Evolutionary conservation across 345 rosid species (phyloP), one percentile per base, ranked within the genome.

Genomic region (Brassica rapa): DNA sequence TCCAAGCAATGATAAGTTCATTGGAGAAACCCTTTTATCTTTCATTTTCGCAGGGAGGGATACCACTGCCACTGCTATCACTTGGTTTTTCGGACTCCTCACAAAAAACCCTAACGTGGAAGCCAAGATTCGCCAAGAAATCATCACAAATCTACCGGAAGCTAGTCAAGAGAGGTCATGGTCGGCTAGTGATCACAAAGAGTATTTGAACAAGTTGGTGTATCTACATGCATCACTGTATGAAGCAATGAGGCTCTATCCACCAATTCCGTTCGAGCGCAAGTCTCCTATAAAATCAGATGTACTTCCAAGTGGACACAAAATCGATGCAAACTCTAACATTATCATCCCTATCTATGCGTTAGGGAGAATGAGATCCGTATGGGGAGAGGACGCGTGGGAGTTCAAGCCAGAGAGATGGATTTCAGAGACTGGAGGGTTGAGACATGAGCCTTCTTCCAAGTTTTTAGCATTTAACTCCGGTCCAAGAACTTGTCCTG

Each of bases 221-320:
- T 80, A 62, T 76, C 46, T 83, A 15, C 83, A 83, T 5, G 85
- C 65, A 1, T 81, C 83, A 1, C 11, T 83, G 46, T 72, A 32
- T 9, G 85, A 80, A 59, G 12, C 85, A 9, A 6, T 83, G 67
- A 76, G 83, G 30, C 72, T 83, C 0, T 79, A 24, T 24, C 25
- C 25, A 24, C 25, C 25, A 24, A 24, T 24, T 24, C 25, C 25
- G 25, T 24, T 24, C 25, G 16, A 66, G 6, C 29, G 72, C 8
- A 72, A 65, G 66, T 49, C 64, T 21, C 32, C 81, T 2, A 8
- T 55, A 3, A 9, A 55, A 68, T 10, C 67, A 0, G 85, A 83
- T 66, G 75, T 70, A 2, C 83, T 83, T 23, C 81, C 85, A 12
- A 83, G 81, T 12, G 81, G 83, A 3, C 83, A 80, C 14, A 33